These are phyloP conservation scores for Chaetomiaceae sp. DNA, from an alignment of 2,329 filamentous ascomycete species.

Conservation along the genomic window DNA sequence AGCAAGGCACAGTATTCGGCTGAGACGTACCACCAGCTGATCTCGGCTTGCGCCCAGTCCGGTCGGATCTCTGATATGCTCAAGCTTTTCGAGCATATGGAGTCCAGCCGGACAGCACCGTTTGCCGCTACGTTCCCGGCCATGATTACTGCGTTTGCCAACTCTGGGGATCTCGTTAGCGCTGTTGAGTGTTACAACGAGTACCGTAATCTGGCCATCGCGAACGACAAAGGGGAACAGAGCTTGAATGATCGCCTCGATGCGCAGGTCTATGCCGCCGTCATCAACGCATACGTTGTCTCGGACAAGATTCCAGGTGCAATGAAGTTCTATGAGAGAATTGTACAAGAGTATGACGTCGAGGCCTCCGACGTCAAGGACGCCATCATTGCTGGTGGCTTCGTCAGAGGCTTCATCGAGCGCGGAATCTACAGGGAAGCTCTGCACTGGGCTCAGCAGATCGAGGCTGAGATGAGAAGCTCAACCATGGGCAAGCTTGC, in stretches of 20 bases:
- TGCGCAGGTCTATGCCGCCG: constrained; percentile 80
- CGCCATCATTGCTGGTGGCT: constrained; percentile 65
- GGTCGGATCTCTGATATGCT: constrained; percentile 86
- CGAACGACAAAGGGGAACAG: constrained; percentile 69
- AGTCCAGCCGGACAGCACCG: constrained; percentile 67
- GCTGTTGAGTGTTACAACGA: constrained; percentile 95
- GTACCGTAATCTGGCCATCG: constrained; percentile 84
- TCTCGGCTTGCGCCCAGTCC: constrained; percentile 79
- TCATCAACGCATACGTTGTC: constrained; percentile 83
- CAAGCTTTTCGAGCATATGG: constrained; percentile 87
- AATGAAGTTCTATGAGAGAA: constrained; percentile 77
- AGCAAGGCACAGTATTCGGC: constrained; percentile 66
- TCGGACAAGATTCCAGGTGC: constrained; percentile 78
- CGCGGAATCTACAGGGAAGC: constrained; percentile 68
- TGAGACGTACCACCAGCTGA: constrained; percentile 78
- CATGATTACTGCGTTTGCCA: constrained; percentile 93
- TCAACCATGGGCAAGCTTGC: constrained; percentile 69
- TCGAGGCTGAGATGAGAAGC: constrained; percentile 55
- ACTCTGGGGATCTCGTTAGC: constrained; percentile 73
- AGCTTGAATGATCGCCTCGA: constrained; percentile 70
- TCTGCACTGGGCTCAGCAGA: constrained; percentile 64
- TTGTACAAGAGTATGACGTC: constrained; percentile 59
- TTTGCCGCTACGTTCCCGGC: constrained; percentile 79
- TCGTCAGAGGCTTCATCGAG: constrained; percentile 73
- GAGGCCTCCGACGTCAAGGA: constrained; percentile 63